These are phyloP conservation scores for Aspergillus ochraceoroseus DNA, from an alignment of 2,329 filamentous ascomycete species.

Conservation along the genomic window DNA sequence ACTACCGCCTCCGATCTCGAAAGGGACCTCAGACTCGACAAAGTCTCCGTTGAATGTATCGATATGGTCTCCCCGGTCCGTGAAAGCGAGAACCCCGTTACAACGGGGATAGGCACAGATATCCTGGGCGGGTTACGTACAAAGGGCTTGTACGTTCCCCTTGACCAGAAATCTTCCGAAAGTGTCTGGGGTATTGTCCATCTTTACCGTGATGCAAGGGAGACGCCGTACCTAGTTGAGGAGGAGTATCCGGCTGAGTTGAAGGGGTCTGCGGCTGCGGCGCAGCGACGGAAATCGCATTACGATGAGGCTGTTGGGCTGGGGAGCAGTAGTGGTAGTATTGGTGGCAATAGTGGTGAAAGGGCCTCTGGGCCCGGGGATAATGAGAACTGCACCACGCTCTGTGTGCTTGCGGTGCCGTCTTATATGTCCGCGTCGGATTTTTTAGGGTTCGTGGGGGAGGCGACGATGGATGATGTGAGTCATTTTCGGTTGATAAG, in stretches of 20 bases:
- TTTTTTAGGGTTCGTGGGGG: constrained; percentile 85
- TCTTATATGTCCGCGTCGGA: constrained; percentile 89
- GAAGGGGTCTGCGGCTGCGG: constrained; percentile 37
- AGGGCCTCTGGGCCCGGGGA: neutral
- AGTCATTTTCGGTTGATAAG: constrained; percentile 93
- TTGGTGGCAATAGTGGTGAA: constrained; percentile 14
- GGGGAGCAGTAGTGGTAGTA: constrained; percentile 22
- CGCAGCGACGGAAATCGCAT: constrained; percentile 24
- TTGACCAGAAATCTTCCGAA: constrained; percentile 67
- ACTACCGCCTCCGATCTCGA: constrained; percentile 20
- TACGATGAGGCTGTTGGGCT: constrained; percentile 17
- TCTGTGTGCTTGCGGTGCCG: constrained; percentile 92
- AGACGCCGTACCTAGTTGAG: constrained; percentile 56
- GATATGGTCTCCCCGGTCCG: constrained; percentile 55
- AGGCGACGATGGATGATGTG: constrained; percentile 77
- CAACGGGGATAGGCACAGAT: constrained; percentile 49
- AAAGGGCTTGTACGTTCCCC: constrained; percentile 71
- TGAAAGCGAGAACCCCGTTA: constrained; percentile 42
- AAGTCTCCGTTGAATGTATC: constrained; percentile 73
- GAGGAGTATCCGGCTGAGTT: constrained; percentile 46
- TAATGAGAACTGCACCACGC: constrained; percentile 67
- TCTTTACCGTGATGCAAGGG: constrained; percentile 79
- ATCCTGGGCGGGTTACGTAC: constrained; percentile 64
- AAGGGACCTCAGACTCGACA: constrained; percentile 74
- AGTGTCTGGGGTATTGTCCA: constrained; percentile 91